Evolutionary conservation across 2,329 filamentous ascomycete species (phyloP), one percentile per base, ranked within the genome.

Genomic region (Monilinia laxa): DNA sequence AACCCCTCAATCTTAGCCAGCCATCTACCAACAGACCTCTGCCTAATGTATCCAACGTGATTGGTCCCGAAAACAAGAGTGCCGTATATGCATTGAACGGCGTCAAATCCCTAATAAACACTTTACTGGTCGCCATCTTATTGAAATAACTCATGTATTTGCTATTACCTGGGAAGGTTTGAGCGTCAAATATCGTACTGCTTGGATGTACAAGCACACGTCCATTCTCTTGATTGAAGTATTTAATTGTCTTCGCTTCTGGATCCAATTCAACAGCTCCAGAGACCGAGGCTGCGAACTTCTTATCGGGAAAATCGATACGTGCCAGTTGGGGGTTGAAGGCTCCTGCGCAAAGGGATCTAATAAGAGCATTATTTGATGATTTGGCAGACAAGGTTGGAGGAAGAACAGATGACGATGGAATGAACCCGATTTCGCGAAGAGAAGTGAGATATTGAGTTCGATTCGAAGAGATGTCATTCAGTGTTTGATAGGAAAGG

Each of bases 261-360:
- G 94, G 94, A 75, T 99, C 95, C 9, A 97, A 83, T 76, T 95
- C 94, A 1, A 98, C 91, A 0, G 95, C 92, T 10, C 95, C 95
- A 0, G 92, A 91, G 70, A 96, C 86, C 2, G 91, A 92, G 47
- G 89, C 87, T 16, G 91, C 91, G 78, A 96, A 99, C 78, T 97
- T 98, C 81, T 96, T 96, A 79, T 97, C 92, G 0, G 95, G 95
- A n/a, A 72, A 92, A 71, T 93, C 90, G 75, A 99, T 97, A 64
- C 93, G 87, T 18, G 93, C 93, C 70, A 97, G 87, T 78, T 98
- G 94, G 0, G 95, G 95, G 52, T 81, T 81, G 77, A 85, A 83
- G 3, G 82, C 78, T 18, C 79, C 82, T 2, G 83, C 82, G 11
- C 82, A 78, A 20, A 77, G 73, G 6, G 76, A 77, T 16, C 76